Evolutionary conservation across 345 rosid genomes (phyloP).

Genomic region (Hibiscus trionum): DNA sequence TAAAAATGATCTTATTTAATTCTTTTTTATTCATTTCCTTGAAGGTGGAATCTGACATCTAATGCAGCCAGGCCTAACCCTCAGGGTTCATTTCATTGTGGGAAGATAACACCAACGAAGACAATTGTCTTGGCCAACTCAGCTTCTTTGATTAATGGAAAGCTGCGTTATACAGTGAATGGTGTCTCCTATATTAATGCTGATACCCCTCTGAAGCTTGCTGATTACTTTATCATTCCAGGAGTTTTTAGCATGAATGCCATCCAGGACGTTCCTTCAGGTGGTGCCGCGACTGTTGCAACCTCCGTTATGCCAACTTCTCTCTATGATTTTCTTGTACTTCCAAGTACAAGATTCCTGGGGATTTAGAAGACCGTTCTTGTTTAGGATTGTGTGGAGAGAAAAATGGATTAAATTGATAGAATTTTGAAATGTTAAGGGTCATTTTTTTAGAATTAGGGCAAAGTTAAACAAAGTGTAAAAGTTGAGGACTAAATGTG

Average conservation of each 20-base stretch:
- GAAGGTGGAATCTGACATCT: slow-evolving; percentile 82
- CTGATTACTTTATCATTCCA: slow-evolving; percentile 56
- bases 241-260: slow-evolving; percentile 57
- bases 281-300: slow-evolving; percentile 36
- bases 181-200: slow-evolving; percentile 58
- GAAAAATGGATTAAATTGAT: too few species aligned
- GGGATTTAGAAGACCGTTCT: too few species aligned
- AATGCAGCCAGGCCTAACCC: slow-evolving; percentile 98
- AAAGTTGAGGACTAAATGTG: too few species aligned
- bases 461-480: too few species aligned
- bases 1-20: not conserved
- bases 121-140: slow-evolving; percentile 56
- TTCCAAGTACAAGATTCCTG: too few species aligned
- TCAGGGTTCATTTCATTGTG: slow-evolving; percentile 88
- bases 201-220: slow-evolving; percentile 83
- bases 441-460: too few species aligned
- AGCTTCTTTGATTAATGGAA: slow-evolving; percentile 66
- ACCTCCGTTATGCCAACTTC: slow-evolving; percentile 51
- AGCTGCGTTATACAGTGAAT: slow-evolving; percentile 69
- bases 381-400: too few species aligned
- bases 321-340: slow-evolving; percentile 63
- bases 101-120: slow-evolving; percentile 47
- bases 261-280: slow-evolving; percentile 46
- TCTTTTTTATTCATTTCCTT: not conserved
- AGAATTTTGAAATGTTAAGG: too few species aligned